Percentiles rank a stretch among this genome's conserved stretches.
These are phyloP conservation scores for Antitrichia curtipendula DNA, from an alignment of 225 moss, liverwort and hornwort genomes.

Conservation along the genomic window DNA sequence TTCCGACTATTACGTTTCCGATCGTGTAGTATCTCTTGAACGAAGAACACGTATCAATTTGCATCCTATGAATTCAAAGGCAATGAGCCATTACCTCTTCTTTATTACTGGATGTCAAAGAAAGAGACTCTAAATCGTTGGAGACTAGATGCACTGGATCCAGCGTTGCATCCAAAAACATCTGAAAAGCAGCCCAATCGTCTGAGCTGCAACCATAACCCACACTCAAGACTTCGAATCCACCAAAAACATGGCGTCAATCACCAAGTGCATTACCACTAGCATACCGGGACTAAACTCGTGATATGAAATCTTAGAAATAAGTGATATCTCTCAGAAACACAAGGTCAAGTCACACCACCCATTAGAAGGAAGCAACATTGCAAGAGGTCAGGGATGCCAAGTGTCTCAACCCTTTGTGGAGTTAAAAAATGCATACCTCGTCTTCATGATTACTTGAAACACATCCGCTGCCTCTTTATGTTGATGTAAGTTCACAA, in stretches of 20 bases:
- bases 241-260: neutral
- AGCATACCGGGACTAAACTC: neutral
- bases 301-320: neutral
- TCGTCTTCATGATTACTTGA: conserved; percentile 55
- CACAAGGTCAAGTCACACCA: neutral
- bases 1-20: neutral
- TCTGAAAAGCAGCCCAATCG: conserved; percentile 86
- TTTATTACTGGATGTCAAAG: conserved; percentile 9
- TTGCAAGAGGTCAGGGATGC: neutral
- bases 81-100: conserved; percentile 18
- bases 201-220: conserved; percentile 72
- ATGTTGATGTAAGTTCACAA: conserved; percentile 62
- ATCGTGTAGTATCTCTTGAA: neutral
- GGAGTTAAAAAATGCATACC: conserved; percentile 20
- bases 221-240: conserved; percentile 10
- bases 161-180: conserved; percentile 65
- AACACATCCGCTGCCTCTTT: conserved; percentile 67
- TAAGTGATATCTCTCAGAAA: neutral
- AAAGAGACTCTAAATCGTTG: conserved; percentile 1
- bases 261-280: neutral
- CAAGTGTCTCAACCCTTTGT: neutral
- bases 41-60: neutral
- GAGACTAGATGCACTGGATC: conserved; percentile 1
- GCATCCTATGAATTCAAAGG: neutral
- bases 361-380: neutral